Conservation (phyloP, 2,329 filamentous ascomycete species). For the Alternaria sp. region DNA sequence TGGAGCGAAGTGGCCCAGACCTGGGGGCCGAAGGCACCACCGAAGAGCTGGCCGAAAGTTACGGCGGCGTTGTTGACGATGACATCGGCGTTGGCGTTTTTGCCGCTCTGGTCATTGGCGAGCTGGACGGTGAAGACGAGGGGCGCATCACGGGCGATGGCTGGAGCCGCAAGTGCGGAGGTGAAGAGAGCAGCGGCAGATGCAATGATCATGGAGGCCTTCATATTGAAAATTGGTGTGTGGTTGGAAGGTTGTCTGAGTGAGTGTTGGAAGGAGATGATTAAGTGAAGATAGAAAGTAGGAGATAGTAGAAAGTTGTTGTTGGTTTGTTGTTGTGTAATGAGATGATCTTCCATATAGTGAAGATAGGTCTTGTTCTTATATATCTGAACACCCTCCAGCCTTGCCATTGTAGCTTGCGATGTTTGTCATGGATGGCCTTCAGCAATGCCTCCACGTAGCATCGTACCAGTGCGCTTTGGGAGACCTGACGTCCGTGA, state of each 20-base stretch:
- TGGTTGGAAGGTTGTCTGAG: neutral
- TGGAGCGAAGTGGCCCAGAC: conserved; percentile 14
- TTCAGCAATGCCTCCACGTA: conserved; percentile 8
- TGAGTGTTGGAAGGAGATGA: neutral
- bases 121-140: conserved; percentile 11
- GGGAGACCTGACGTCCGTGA: neutral
- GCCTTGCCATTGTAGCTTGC: neutral
- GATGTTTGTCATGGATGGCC: neutral
- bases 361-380: neutral
- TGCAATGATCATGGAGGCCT: conserved; percentile 11
- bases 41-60: conserved; percentile 12
- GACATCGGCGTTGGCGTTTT: conserved; percentile 12
- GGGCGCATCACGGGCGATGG: neutral
- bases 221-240: conserved; percentile 12
- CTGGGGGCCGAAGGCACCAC: conserved; percentile 1
- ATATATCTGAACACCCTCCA: conserved; percentile 2
- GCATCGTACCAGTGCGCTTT: neutral
- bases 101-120: conserved; percentile 8
- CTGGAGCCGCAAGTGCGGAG: conserved; percentile 11
- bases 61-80: conserved; percentile 1
- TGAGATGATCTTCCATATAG: neutral
- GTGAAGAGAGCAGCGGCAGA: conserved; percentile 5
- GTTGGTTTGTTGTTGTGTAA: conserved; percentile 10
- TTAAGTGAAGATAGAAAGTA: neutral
- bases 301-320: conserved; percentile 9